These are phyloP conservation scores for Emergomyces pasteurianus DNA, from an alignment of 2,329 filamentous ascomycete species.

Conservation along the genomic window DNA sequence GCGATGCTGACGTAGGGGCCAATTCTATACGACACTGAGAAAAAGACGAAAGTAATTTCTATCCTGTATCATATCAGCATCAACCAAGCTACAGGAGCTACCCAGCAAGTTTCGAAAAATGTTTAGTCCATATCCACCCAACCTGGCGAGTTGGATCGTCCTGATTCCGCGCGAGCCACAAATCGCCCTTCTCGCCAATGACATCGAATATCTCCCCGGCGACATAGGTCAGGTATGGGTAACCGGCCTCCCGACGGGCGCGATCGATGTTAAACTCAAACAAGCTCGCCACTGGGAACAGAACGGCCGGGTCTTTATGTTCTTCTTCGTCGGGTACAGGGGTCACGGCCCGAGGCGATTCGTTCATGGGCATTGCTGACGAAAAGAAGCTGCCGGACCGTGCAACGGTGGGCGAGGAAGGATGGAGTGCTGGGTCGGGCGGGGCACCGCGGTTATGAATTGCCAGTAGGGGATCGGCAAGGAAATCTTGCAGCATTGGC, in stretches of 20 bases:
- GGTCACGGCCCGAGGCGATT: constrained; percentile 35
- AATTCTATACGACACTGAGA: neutral
- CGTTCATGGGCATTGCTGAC: constrained; percentile 71
- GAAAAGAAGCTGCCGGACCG: constrained; percentile 71
- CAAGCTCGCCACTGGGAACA: constrained; percentile 85
- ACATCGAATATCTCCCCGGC: constrained; percentile 91
- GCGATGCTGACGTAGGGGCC: too few species aligned
- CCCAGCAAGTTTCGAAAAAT: constrained; percentile 56
- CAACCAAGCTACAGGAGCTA: too few species aligned
- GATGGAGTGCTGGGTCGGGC: constrained; percentile 18
- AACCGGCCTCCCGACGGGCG: constrained; percentile 82
- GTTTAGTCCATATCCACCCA: constrained; percentile 99
- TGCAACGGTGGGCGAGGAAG: constrained; percentile 28
- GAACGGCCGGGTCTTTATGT: constrained; percentile 42
- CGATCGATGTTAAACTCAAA: constrained; percentile 97
- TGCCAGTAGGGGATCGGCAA: constrained; percentile 20
- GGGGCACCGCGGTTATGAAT: constrained; percentile 12
- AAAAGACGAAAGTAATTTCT: neutral
- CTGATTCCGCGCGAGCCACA: constrained; percentile 96
- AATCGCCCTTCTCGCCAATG: constrained; percentile 89
- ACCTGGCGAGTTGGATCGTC: constrained; percentile 69
- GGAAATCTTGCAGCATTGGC: constrained; percentile 31
- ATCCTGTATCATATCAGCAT: neutral
- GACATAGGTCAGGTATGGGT: constrained; percentile 90
- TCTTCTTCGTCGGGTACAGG: neutral